These are phyloP conservation scores for Diddensiella transvaalensis DNA, from an alignment of 805 yeast genomes.

Conservation along the genomic window DNA sequence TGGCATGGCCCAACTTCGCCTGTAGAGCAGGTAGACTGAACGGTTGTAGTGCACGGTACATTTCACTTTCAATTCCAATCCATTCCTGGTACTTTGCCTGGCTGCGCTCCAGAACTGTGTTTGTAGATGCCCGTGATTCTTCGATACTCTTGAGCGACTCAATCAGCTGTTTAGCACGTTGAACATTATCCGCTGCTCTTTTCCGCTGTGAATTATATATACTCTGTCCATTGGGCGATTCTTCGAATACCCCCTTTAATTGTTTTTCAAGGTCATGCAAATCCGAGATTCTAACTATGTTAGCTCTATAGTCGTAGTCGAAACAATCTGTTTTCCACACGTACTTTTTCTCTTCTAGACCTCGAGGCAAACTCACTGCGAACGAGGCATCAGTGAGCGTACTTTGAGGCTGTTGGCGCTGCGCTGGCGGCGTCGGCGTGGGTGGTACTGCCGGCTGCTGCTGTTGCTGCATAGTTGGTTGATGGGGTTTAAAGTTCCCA, in stretches of 20 bases:
- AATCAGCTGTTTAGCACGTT: slow-evolving; percentile 28
- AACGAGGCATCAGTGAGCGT: background rate
- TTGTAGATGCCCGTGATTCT: slow-evolving; percentile 5
- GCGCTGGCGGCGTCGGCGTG: background rate
- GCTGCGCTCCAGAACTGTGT: slow-evolving; percentile 13
- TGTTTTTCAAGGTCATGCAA: slow-evolving; percentile 5
- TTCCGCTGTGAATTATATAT: slow-evolving; percentile 26
- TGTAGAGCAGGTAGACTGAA: slow-evolving; percentile 38
- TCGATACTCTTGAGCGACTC: slow-evolving; percentile 26
- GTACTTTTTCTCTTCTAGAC: background rate
- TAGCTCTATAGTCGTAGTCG: background rate
- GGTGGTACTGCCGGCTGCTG: background rate
- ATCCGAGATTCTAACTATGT: background rate
- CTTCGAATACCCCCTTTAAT: slow-evolving; percentile 31
- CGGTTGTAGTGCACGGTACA: slow-evolving; percentile 35
- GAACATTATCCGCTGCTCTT: slow-evolving; percentile 28
- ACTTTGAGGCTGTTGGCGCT: background rate
- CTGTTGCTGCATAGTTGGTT: slow-evolving; percentile 1
- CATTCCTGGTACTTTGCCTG: slow-evolving; percentile 34
- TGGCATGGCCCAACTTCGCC: slow-evolving; percentile 29
- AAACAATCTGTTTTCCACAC: background rate
- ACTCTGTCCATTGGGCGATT: slow-evolving; percentile 23
- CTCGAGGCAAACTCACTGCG: background rate
- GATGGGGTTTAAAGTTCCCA: too few relatives aligned
- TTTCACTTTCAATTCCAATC: slow-evolving; percentile 36